phyloP scores from a whole-genome alignment of 2,329 filamentous ascomycete species.

The Byssoonygena ceratinophila region DNA sequence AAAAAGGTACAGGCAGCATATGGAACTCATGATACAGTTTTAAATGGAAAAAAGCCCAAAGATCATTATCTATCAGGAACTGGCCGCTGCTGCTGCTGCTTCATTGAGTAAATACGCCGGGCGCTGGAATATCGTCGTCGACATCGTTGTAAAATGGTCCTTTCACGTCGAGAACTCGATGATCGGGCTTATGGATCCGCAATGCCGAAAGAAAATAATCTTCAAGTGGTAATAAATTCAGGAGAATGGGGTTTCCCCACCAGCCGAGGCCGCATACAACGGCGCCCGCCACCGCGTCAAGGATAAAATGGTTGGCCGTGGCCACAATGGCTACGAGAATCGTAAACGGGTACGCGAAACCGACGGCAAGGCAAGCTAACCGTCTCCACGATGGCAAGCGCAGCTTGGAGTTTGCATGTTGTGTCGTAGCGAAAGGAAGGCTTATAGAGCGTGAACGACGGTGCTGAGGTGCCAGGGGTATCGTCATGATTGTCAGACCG shows the following conservation, averaged over 20 bases:
- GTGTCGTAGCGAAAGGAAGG: constrained; percentile 26
- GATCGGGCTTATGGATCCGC: constrained; percentile 54
- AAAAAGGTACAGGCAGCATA: not conserved
- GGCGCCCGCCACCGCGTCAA: constrained; percentile 60
- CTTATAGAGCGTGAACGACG: constrained; percentile 31
- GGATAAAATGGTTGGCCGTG: constrained; percentile 61
- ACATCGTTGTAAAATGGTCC: constrained; percentile 14
- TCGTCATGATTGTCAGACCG: constrained; percentile 56
- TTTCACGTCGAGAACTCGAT: constrained; percentile 12
- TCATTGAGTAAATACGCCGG: constrained; percentile 18
- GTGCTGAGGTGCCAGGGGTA: constrained; percentile 50
- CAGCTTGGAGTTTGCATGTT: constrained; percentile 18
- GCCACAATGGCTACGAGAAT: constrained; percentile 60
- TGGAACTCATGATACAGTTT: not conserved
- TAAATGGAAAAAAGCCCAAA: not conserved
- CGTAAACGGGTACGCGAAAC: constrained; percentile 52
- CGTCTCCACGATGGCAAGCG: constrained; percentile 44
- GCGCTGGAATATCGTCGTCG: constrained; percentile 11
- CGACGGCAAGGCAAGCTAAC: constrained; percentile 40
- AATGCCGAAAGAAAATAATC: constrained; percentile 57
- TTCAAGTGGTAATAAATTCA: constrained; percentile 56
- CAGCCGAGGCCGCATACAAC: constrained; percentile 56
- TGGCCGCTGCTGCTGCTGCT: not conserved
- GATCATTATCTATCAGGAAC: not conserved
- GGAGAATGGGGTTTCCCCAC: constrained; percentile 44